Evolutionary conservation across 2,329 filamentous ascomycete genomes (phyloP).

Genomic region (Cordyceps cateniannulata): DNA sequence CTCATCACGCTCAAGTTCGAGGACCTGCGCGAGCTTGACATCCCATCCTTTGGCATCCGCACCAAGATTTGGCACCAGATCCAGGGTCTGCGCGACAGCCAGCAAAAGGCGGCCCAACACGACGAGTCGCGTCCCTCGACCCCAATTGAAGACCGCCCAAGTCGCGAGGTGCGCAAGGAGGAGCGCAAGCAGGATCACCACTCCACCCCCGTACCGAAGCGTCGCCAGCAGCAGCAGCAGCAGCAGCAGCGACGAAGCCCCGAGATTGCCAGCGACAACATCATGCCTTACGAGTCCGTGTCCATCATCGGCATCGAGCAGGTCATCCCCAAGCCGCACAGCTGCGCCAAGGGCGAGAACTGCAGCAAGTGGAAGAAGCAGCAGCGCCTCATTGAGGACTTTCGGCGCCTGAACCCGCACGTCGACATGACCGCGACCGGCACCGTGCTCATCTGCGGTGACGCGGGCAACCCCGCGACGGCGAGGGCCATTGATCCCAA

Average conservation of each 20-base stretch:
- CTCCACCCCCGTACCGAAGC: constrained; percentile 20
- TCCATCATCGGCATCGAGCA: constrained; percentile 93
- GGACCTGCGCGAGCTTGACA: constrained; percentile 74
- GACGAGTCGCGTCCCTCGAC: constrained; percentile 49
- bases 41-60: constrained; percentile 73
- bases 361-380: constrained; percentile 79
- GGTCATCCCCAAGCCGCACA: constrained; percentile 75
- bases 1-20: constrained; percentile 88
- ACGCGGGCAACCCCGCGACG: constrained; percentile 70
- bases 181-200: constrained; percentile 31
- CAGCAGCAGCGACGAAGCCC: constrained; percentile 19
- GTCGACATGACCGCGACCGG: constrained; percentile 49
- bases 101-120: constrained; percentile 30
- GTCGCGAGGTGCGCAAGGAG: constrained; percentile 43
- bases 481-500: constrained; percentile 46
- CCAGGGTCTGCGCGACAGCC: constrained; percentile 56
- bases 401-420: constrained; percentile 69
- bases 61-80: constrained; percentile 78
- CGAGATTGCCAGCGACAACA: constrained; percentile 50
- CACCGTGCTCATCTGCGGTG: constrained; percentile 68
- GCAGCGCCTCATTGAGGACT: constrained; percentile 67
- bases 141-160: constrained; percentile 54
- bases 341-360: constrained; percentile 78
- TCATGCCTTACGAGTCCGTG: constrained; percentile 75
- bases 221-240: constrained; percentile 32